Conservation (phyloP, 257 asterid species). For the Capsicum baccatum region DNA sequence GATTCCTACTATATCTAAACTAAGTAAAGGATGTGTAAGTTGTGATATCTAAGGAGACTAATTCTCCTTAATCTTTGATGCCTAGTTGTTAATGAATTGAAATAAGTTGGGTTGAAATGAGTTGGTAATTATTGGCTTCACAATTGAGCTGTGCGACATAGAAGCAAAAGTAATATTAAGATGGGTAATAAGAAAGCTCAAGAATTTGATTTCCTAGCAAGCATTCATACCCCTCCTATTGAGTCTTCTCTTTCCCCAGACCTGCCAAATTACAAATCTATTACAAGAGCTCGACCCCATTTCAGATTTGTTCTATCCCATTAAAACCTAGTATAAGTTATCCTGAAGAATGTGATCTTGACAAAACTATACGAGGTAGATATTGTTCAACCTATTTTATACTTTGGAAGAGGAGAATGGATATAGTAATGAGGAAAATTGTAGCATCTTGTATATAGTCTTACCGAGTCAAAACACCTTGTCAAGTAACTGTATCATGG, state of each 20-base stretch:
- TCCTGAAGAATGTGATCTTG: background rate
- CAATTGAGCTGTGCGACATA: conserved; percentile 45
- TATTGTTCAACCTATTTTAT: background rate
- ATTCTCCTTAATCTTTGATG: too few relatives aligned
- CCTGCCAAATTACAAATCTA: conserved; percentile 8
- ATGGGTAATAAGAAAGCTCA: conserved; percentile 40
- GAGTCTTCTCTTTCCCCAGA: background rate
- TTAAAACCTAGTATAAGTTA: background rate
- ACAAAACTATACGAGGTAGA: conserved; percentile 1
- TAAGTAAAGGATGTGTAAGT: too few relatives aligned
- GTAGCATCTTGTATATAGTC: conserved; percentile 8
- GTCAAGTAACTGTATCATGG: conserved; percentile 15
- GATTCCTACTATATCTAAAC: too few relatives aligned
- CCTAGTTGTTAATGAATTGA: too few relatives aligned
- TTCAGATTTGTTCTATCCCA: background rate
- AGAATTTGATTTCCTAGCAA: conserved; percentile 44
- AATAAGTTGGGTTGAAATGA: background rate
- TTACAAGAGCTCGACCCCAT: background rate
- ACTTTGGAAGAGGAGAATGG: background rate
- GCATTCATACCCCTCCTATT: background rate
- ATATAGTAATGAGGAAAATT: background rate
- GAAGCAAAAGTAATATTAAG: conserved; percentile 38
- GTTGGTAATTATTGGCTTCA: conserved; percentile 71
- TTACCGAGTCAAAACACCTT: background rate
- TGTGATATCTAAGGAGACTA: too few relatives aligned